Evolutionary conservation across 257 asterid genomes (phyloP), one percentile per base, ranked within the genome.

Genomic region (Jasminum sambac): DNA sequence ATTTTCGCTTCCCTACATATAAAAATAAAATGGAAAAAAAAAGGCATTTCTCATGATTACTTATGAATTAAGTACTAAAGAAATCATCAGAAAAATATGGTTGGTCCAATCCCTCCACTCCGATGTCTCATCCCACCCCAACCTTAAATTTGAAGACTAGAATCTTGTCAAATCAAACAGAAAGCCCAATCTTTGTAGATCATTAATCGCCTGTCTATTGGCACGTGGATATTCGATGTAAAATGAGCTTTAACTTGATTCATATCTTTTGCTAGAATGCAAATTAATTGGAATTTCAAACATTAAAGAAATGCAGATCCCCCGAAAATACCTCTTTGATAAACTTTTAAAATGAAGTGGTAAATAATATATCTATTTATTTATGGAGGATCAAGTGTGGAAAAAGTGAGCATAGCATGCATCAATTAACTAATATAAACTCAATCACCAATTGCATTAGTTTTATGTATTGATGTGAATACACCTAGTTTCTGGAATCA

Each of bases 121-220:
- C 70, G 46, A 66, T 64, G 24, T 16, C 58, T 23, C 24, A 48
- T 16, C 58, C 21, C 55, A 44, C 70, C 66, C 55, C 58, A 64
- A 41, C 71, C 2, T 81, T 81, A 79, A 77, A 80, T 72, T 80
- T 73, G 80, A 78, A 85, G 90, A 69, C 74, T 69, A 77, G 96
- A 89, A 87, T 89, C 89, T 80, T 85, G 88, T 89, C 91, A 80
- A 77, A 83, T 89, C 96, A 87, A 80, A 73, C 65, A 63, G 39
- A 64, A 85, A 74, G 67, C 79, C 76, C 38, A 67, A 75, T 64
- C 36, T 30, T 30, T 69, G 36, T 6, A 3, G 17, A 71, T 26
- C 8, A 61, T 39, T 30, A n/a, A 46, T 67, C 75, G 62, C 73
- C 67, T 1, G 60, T 74, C 7, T 44, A 14, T 76, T 66, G 84